Conservation (phyloP, 2,329 filamentous ascomycete genomes). For the Ascochyta koolunga region DNA sequence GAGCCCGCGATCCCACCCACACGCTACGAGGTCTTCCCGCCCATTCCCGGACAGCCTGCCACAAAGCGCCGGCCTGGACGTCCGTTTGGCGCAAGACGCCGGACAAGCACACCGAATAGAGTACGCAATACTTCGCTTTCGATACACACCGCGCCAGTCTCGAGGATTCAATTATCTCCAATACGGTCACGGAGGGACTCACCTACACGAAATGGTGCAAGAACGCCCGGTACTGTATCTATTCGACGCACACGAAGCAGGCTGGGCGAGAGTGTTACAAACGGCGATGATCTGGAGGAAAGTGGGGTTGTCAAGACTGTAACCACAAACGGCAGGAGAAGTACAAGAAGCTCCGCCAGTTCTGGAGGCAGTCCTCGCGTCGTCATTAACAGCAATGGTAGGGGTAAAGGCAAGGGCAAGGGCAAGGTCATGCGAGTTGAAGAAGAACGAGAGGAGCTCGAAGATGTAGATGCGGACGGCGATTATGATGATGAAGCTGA, state of each 20-base stretch:
- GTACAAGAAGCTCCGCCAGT: conserved; percentile 40
- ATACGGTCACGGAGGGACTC: conserved; percentile 38
- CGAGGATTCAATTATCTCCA: conserved; percentile 40
- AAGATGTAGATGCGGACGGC: conserved; percentile 36
- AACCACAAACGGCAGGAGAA: conserved; percentile 32
- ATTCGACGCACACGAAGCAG: conserved; percentile 52
- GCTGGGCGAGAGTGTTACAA: conserved; percentile 49
- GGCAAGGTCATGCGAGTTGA: conserved; percentile 30
- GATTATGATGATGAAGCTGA: conserved; percentile 28
- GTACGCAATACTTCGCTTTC: conserved; percentile 31
- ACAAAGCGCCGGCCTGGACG: conserved; percentile 44
- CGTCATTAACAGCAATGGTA: conserved; percentile 22
- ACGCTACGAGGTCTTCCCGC: conserved; percentile 80
- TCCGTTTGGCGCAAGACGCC: conserved; percentile 47
- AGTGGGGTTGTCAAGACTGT: conserved; percentile 39
- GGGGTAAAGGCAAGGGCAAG: conserved; percentile 36
- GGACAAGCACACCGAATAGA: conserved; percentile 45
- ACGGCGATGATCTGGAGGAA: conserved; percentile 41
- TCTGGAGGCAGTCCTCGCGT: conserved; percentile 35
- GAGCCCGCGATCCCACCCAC: conserved; percentile 65
- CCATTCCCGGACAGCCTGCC: conserved; percentile 59
- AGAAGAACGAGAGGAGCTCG: conserved; percentile 41
- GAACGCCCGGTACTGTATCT: conserved; percentile 38
- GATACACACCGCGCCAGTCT: conserved; percentile 40
- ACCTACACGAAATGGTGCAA: conserved; percentile 38